Conservation (phyloP, 2,329 filamentous ascomycete species). For the Coleophoma crateriformis region DNA sequence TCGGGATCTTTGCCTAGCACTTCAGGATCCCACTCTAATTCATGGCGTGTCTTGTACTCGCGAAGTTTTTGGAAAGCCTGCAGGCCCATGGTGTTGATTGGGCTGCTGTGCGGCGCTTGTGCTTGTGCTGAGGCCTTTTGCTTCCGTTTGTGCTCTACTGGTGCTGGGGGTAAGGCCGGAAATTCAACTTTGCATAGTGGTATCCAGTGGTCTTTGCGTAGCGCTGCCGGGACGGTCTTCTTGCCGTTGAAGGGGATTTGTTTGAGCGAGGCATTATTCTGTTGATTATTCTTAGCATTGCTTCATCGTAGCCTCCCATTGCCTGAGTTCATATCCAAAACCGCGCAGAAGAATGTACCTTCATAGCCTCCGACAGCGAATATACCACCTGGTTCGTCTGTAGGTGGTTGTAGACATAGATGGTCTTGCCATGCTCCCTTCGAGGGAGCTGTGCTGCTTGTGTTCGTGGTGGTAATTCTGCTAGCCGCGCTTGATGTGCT, state of each 20-base stretch:
- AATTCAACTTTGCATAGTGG: conserved; percentile 57
- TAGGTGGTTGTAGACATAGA: conserved; percentile 32
- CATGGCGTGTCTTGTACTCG: conserved; percentile 58
- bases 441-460: not conserved
- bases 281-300: not conserved
- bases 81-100: conserved; percentile 39
- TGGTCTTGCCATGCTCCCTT: conserved; percentile 27
- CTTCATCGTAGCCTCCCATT: too few relatives aligned
- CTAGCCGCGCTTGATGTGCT: conserved; percentile 2
- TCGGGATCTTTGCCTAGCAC: conserved; percentile 27
- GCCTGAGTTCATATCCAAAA: too few relatives aligned
- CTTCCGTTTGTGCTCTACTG: not conserved
- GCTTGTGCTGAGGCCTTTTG: not conserved
- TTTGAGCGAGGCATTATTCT: conserved; percentile 42
- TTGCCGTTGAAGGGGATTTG: conserved; percentile 64
- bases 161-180: conserved; percentile 33
- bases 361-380: conserved; percentile 28
- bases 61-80: conserved; percentile 58
- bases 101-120: not conserved
- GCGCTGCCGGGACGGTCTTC: conserved; percentile 55
- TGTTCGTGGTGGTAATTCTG: not conserved
- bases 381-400: conserved; percentile 34
- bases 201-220: conserved; percentile 64
- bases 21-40: conserved; percentile 52
- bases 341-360: conserved; percentile 17